Conservation (phyloP, 2,329 filamentous ascomycete genomes). For the Pestalotiopsis sp. region DNA sequence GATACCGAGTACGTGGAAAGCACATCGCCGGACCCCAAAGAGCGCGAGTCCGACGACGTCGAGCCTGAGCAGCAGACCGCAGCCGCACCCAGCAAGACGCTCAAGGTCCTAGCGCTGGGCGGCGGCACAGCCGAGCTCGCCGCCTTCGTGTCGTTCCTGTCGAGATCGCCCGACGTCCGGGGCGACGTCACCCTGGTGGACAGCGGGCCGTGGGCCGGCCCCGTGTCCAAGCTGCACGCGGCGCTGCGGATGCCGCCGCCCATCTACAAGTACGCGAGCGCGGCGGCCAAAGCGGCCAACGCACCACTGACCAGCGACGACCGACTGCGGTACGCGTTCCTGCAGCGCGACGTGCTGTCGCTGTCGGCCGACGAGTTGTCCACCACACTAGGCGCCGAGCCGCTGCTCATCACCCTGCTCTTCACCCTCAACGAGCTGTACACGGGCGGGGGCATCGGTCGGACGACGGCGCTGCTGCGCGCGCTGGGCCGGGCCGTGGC, state of each 20-base stretch:
- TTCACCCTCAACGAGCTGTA: conserved; percentile 98
- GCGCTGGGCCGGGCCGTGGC: conserved; percentile 61
- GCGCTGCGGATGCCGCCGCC: conserved; percentile 54
- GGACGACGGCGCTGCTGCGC: conserved; percentile 77
- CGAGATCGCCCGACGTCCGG: conserved; percentile 16
- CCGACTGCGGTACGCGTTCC: conserved; percentile 41
- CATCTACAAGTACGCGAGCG: conserved; percentile 56
- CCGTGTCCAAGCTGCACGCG: conserved; percentile 60
- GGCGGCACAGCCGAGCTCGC: conserved; percentile 65
- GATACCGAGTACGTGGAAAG: not conserved
- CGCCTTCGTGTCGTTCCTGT: conserved; percentile 50
- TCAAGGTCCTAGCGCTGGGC: conserved; percentile 51
- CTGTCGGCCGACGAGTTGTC: conserved; percentile 37
- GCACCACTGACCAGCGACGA: conserved; percentile 41
- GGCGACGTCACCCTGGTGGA: conserved; percentile 70
- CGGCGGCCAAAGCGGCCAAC: conserved; percentile 45
- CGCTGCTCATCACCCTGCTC: conserved; percentile 74
- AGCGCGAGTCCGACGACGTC: not conserved
- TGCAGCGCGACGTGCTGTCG: conserved; percentile 50
- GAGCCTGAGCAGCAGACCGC: not conserved
- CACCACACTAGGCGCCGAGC: conserved; percentile 30
- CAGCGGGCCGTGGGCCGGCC: conserved; percentile 73
- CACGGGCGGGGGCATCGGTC: conserved; percentile 68
- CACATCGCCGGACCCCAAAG: too few relatives aligned
- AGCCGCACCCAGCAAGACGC: conserved; percentile 1